A percentile compares a stretch with the other conserved stretches of the same genome.
phyloP scores from a whole-genome alignment of 1,284 basidiomycete species.

The Ustilago curta region DNA sequence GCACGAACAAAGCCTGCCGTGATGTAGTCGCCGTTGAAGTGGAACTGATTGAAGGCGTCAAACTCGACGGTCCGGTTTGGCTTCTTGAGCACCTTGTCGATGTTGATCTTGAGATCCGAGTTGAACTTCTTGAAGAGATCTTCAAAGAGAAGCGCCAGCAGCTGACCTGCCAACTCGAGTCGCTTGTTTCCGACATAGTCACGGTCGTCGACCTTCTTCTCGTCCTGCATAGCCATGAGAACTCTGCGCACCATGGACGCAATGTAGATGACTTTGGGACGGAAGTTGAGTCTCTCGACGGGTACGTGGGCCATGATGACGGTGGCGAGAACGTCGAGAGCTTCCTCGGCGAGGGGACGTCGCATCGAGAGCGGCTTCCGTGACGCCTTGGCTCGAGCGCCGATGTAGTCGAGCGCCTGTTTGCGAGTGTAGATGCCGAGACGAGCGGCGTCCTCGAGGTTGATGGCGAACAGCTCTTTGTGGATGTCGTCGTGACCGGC shows the following conservation, averaged over 20 bases:
- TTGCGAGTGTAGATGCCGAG: slow-evolving; percentile 84
- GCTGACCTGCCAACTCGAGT: slow-evolving; percentile 94
- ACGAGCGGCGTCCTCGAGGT: slow-evolving; percentile 86
- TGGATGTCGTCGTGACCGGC: slow-evolving; percentile 93
- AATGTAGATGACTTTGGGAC: slow-evolving; percentile 95
- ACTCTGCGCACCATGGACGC: slow-evolving; percentile 98
- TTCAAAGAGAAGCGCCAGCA: slow-evolving; percentile 93
- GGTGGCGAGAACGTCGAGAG: slow-evolving; percentile 92
- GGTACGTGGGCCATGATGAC: slow-evolving; percentile 98
- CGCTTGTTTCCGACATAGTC: slow-evolving; percentile 99
- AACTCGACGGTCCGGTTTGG: slow-evolving; percentile 94
- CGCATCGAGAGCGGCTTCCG: slow-evolving; percentile 77
- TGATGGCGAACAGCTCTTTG: slow-evolving; percentile 88
- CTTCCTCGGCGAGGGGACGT: slow-evolving; percentile 91
- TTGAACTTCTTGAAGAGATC: slow-evolving; percentile 99
- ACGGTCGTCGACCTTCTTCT: slow-evolving; percentile 96
- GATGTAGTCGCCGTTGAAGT: slow-evolving; percentile 86
- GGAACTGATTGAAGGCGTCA: slow-evolving; percentile 93
- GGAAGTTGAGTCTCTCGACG: slow-evolving; percentile 88
- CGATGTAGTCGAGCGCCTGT: slow-evolving; percentile 96
- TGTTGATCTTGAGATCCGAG: slow-evolving; percentile 91
- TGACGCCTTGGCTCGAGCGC: slow-evolving; percentile 89
- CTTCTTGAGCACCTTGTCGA: slow-evolving; percentile 98
- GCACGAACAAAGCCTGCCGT: slow-evolving; percentile 96
- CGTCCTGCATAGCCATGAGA: slow-evolving; percentile 94